Conservation (phyloP, 352 stramenopile genomes). For the Globisporangium echinulatum region DNA sequence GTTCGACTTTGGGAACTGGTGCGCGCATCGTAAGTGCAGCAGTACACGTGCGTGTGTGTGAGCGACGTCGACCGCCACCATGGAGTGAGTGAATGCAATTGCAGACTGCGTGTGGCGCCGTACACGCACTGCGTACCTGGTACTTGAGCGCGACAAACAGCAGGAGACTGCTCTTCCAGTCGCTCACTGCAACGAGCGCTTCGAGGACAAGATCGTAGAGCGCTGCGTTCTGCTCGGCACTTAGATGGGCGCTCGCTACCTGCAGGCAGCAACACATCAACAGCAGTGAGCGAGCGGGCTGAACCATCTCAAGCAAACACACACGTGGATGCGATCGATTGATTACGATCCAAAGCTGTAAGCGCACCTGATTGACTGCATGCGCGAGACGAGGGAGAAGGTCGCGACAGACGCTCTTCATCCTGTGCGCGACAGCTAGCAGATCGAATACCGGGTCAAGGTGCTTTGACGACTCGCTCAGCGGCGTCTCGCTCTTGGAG, state of each 20-base stretch:
- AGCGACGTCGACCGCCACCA: too few relatives aligned
- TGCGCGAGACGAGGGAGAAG: constrained; percentile 34
- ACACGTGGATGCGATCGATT: too few relatives aligned
- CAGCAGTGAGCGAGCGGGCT: too few relatives aligned
- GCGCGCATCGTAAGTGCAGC: neutral
- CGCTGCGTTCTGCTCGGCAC: constrained; percentile 14
- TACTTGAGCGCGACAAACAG: constrained; percentile 57
- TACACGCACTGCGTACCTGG: constrained; percentile 17
- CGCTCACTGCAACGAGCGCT: constrained; percentile 27
- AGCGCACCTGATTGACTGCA: constrained; percentile 32
- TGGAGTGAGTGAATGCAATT: too few relatives aligned
- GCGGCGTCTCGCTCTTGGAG: constrained; percentile 15
- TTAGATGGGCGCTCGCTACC: neutral
- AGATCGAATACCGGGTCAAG: constrained; percentile 24
- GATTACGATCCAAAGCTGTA: too few relatives aligned
- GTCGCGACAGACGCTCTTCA: constrained; percentile 22
- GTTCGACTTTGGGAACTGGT: constrained; percentile 28
- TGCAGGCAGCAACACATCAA: neutral
- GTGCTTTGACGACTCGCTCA: constrained; percentile 12
- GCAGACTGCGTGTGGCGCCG: too few relatives aligned
- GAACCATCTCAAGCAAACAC: too few relatives aligned
- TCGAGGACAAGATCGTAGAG: constrained; percentile 26
- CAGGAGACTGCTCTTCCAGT: constrained; percentile 55
- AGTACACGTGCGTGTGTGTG: neutral
- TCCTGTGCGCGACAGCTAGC: constrained; percentile 16